Base-by-base conservation (phyloP, 805 yeast species). In the Zygosaccharomyces bisporus region DNA sequence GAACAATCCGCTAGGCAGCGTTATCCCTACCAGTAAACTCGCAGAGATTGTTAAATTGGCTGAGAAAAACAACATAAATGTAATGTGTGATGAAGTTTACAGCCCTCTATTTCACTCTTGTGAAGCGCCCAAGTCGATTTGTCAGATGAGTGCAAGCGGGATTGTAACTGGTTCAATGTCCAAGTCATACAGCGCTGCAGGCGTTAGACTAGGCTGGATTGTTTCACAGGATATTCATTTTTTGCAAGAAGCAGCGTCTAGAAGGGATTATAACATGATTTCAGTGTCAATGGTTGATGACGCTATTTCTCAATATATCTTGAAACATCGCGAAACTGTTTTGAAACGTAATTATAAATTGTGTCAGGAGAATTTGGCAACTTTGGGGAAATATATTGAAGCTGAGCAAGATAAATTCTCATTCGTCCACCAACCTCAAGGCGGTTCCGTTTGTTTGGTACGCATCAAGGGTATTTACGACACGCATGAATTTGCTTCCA, bases 131-230 rank as follows among this genome's bases (percentile, higher is more conserved):
- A 58, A 57, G 23, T 70, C 77, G 3, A 66, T 72, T 10, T 69
- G 71, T 9, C 61, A 67, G 25, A 55, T 75, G 18, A 73, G 73
- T 46, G 66, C 64, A 2, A 69, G 67, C 46, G 71, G 74, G 4
- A 64, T 76, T 30, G 66, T 72, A 6, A 74, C 80, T 1, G 68
- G 76, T 3, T 75, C 80, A 5, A 69, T 71, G 64, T 75, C 80
- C n/a, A 77, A 76, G 53, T 77, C 79, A 2, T 76, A 70, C 51
- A 67, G 79, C 1, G 58, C 74, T 38, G 81, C 81, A 6, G 81
- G 81, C 4, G 58, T 75, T 20, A 58, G 81, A 36, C 40, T 76
- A 17, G 81, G 82, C 5, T 77, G 81, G 81, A 58, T 76, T 8
- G 73, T 68, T 4, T 55, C 73, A 6, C 59, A 61, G 23, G 67